Base-by-base conservation (phyloP, 495 filamentous ascomycete genomes). In the Penicillium herquei region DNA sequence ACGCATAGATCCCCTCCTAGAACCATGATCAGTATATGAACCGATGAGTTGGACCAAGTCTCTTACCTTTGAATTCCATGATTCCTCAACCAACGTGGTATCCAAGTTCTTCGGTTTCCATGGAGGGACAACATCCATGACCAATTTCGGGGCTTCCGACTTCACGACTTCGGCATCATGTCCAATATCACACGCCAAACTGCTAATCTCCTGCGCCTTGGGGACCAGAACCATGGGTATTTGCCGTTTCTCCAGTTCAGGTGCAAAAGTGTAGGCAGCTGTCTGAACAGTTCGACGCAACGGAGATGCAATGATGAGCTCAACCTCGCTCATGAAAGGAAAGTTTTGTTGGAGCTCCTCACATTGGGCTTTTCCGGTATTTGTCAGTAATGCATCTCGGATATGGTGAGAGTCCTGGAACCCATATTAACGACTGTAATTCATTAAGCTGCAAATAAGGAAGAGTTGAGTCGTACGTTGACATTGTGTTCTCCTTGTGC, bases 1-100 rank as follows among this genome's bases (percentile, higher is more conserved):
- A 46, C 4, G 51, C 62, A 32, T 64, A 58, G 10, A 64, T 46
- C 7, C 57, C 62, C 51, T 52, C 33, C 62, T 64, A n/a, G 48
- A 13, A n/a, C 7, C 6, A 48, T 11, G 3, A 3, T 43, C 8
- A 43, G 26, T 0, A 43, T 26, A 18, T 21, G 6, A n/a, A 14
- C 14, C 14, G 7, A 7, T n/a, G n/a, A n/a, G n/a, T n/a, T n/a
- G n/a, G n/a, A n/a, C n/a, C n/a, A n/a, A n/a, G 21, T 26, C 21
- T 7, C 48, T 7, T 46, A 65, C 63, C 49, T 65, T 65, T 30
- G 55, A 62, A 14, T 65, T 65, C 63, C 63, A 65, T 4, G 21
- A 11, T 17, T 56, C 59, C 8, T 54, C 35, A 17, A 65, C 42
- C 2, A 65, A 32, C 4, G 30, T 52, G 8, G 34, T 34, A 17